A percentile compares a stretch with the other conserved stretches of the same genome.
Conservation (phyloP, 805 yeast species). For the Zygosaccharomyces pseudorouxii region DNA sequence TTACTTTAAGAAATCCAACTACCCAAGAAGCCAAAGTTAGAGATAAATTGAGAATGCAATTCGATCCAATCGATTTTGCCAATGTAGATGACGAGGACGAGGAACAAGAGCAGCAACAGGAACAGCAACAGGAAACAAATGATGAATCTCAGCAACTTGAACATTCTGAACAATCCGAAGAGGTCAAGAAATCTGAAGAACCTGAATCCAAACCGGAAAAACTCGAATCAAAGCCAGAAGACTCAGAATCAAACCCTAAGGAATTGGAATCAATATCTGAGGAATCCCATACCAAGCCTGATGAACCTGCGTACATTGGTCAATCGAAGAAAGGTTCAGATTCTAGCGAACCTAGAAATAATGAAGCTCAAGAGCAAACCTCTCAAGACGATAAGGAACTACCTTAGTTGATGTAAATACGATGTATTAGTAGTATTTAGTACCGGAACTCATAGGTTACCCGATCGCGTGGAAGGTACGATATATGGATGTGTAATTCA, state of each 20-base stretch:
- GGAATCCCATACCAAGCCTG: background rate
- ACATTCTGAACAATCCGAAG: background rate
- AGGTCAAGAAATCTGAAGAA: no score
- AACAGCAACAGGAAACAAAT: background rate
- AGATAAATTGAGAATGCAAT: slow-evolving; percentile 55
- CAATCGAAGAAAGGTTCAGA: background rate
- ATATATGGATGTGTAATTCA: background rate
- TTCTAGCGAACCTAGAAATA: background rate
- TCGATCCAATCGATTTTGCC: slow-evolving; percentile 63
- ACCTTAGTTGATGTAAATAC: background rate
- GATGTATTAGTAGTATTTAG: background rate
- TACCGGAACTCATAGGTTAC: background rate
- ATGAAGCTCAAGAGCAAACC: background rate
- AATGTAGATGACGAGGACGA: slow-evolving; percentile 33
- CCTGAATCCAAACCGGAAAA: background rate
- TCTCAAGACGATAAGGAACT: background rate
- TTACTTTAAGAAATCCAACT: slow-evolving; percentile 58
- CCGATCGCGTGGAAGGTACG: background rate
- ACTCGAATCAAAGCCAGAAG: background rate
- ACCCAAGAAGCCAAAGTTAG: slow-evolving; percentile 52
- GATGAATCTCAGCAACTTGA: background rate
- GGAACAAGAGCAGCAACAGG: slow-evolving; percentile 10
- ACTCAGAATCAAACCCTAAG: background rate
- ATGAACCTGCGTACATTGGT: background rate
- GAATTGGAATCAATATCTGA: background rate